Percentiles rank a stretch among this genome's conserved stretches.
Conservation (phyloP, 495 filamentous ascomycete species). For the Neurospora sp. region DNA sequence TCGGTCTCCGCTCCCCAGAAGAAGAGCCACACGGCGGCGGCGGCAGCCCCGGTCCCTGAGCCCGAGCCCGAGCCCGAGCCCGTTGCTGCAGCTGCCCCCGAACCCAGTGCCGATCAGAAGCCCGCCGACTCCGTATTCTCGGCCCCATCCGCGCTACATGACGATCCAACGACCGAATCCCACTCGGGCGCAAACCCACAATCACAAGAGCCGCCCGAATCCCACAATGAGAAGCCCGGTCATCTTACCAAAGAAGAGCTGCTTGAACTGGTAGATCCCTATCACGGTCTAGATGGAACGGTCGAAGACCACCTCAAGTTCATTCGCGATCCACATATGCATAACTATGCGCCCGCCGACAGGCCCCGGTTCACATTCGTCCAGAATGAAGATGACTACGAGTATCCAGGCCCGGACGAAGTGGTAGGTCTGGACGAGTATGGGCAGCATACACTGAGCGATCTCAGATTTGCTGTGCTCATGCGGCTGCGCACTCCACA, state of each 20-base stretch:
- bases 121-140: background rate
- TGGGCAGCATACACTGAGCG: constrained; percentile 16
- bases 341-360: constrained; percentile 34
- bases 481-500: constrained; percentile 22
- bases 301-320: constrained; percentile 38
- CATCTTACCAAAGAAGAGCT: constrained; percentile 29
- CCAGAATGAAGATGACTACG: constrained; percentile 31
- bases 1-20: constrained; percentile 3
- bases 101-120: background rate
- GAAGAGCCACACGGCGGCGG: constrained; percentile 11
- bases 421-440: constrained; percentile 12
- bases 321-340: constrained; percentile 36
- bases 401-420: constrained; percentile 33
- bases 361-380: constrained; percentile 35
- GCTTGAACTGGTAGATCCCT: constrained; percentile 38
- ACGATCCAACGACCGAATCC: background rate
- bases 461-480: constrained; percentile 23
- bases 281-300: constrained; percentile 28
- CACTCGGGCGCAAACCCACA: background rate
- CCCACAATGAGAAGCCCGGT: background rate
- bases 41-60: background rate
- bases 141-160: background rate
- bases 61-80: background rate
- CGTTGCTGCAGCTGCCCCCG: background rate
- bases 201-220: background rate